Conservation (phyloP, 2,329 filamentous ascomycete genomes). For the Orbilia ellipsospora region DNA sequence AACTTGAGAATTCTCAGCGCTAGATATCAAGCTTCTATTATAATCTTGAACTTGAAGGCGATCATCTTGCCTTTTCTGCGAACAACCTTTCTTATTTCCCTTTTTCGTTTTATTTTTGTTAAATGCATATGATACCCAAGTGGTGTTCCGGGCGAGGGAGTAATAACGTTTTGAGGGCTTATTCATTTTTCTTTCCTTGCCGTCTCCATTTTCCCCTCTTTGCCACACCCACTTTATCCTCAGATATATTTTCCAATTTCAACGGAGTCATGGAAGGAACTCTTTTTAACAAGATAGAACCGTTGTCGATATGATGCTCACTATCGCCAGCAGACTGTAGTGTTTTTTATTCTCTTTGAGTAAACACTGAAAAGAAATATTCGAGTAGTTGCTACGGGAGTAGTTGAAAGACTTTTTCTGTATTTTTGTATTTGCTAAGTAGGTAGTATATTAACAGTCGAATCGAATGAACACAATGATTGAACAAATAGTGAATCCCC, state of each 20-base stretch:
- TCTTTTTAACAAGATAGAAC: constrained; percentile 43
- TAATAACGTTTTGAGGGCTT: constrained; percentile 48
- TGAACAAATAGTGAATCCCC: too few species aligned
- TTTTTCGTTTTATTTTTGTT: constrained; percentile 45
- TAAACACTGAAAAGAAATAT: too few species aligned
- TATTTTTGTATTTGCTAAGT: too few species aligned
- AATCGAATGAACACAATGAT: too few species aligned
- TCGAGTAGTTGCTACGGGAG: too few species aligned
- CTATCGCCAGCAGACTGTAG: background rate
- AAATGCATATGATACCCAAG: constrained; percentile 54
- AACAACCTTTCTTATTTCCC: constrained; percentile 9
- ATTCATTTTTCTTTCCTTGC: constrained; percentile 4
- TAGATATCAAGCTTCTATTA: too few species aligned
- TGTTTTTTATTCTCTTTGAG: too few species aligned
- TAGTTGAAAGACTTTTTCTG: too few species aligned
- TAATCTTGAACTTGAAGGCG: background rate
- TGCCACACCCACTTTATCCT: constrained; percentile 1
- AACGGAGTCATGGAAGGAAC: constrained; percentile 43
- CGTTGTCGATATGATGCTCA: constrained; percentile 11
- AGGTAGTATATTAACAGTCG: too few species aligned
- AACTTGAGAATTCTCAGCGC: too few species aligned
- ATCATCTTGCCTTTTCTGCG: background rate
- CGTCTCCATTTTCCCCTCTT: constrained; percentile 10
- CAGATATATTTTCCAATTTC: constrained; percentile 24
- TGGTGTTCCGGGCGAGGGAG: constrained; percentile 50